Conservation (phyloP, 331 rosid genomes). For the Spiraea crenata region DNA sequence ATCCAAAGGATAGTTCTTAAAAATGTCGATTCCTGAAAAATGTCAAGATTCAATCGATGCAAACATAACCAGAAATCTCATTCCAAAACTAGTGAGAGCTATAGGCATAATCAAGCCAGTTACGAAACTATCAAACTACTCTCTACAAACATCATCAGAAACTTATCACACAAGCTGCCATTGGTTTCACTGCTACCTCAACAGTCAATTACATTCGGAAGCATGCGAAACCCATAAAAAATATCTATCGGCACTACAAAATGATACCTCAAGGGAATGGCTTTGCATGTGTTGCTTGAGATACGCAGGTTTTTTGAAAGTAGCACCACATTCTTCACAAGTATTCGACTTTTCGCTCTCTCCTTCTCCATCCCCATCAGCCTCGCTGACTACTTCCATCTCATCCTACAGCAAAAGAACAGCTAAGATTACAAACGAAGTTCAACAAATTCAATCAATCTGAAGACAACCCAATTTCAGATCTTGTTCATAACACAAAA, state of each 20-base stretch:
- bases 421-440: background rate
- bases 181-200: background rate
- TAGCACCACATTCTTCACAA: slow-evolving; percentile 67
- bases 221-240: background rate
- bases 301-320: slow-evolving; percentile 66
- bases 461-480: background rate
- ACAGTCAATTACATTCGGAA: background rate
- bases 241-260: too few species aligned
- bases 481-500: background rate
- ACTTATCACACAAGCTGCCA: background rate
- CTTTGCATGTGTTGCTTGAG: slow-evolving; percentile 79
- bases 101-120: background rate
- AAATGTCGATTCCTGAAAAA: slow-evolving; percentile 62
- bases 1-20: slow-evolving; percentile 25
- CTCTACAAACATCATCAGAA: background rate
- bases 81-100: background rate
- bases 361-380: slow-evolving; percentile 19
- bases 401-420: slow-evolving; percentile 42
- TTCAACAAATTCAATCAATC: background rate
- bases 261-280: slow-evolving; percentile 75
- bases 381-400: slow-evolving; percentile 28
- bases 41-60: slow-evolving; percentile 30
- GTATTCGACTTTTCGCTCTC: slow-evolving; percentile 35
- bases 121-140: background rate
- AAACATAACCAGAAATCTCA: background rate